Evolutionary conservation across 805 yeast species (phyloP), one percentile per base, ranked within the genome.

Genomic region (Groenewaldozyma salmanticensis): DNA sequence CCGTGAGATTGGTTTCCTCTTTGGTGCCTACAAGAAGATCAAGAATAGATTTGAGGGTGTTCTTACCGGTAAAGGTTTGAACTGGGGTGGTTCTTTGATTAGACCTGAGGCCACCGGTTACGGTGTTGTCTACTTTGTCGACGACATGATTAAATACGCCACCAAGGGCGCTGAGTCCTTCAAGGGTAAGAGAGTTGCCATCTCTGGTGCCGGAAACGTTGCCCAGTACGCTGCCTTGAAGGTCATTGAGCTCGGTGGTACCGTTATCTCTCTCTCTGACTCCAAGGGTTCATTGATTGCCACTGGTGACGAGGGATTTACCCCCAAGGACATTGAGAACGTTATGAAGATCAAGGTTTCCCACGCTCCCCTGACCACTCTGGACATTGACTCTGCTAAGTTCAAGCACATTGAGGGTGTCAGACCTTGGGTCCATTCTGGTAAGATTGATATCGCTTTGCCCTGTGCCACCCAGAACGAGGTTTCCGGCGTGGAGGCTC

Each of bases 21-120:
- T 86, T 57, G 98, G 98, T 70, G 96, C 96, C 54, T 90, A 84
- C 87, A 86, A 87, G 77, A 72, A 75, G 58, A 74, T 75, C 78
- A 81, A 75, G 68, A 90, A 90, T 80, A 73, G 79, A 61, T 90
- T 87, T 81, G 90, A 90, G 66, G 97, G 97, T 75, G 94, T 90
- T 40, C 75, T 90, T 57, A 90, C 98, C 63, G 98, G 98, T 69
- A 90, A 90, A 74, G 96, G 96, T 60, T 74, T 88, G 61, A 71
- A 81, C 64, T 92, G 96, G 96, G 98, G 98, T 76, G 98, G 97
- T 60, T 90, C 97, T 58, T 75, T 90, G 65, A 88, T 90, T 70
- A 83, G 98, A 71, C 96, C 97, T 52, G 98, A 90, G 77, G 98
- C 98, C 52, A 90, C 98, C 49, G 98, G 98, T 67, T 90, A 80